These are phyloP conservation scores for Carex sylvatica DNA, from an alignment of 202 grass and related monocot species.

Conservation along the genomic window DNA sequence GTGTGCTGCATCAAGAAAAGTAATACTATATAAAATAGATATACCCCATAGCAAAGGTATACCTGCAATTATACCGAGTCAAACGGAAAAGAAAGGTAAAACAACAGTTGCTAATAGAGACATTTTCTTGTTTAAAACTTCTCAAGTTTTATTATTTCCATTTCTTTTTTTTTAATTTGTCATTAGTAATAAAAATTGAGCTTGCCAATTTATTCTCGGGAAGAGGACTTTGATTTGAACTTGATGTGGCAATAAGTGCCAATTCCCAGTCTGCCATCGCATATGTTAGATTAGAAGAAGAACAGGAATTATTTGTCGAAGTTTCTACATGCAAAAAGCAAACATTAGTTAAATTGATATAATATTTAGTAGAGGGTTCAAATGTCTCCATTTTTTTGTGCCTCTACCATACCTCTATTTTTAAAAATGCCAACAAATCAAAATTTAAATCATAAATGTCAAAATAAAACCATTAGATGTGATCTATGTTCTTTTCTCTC, in stretches of 20 bases:
- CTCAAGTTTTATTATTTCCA: not conserved
- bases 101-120: not conserved
- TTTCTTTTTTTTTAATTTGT: not conserved
- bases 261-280: constrained; percentile 32
- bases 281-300: constrained; percentile 20
- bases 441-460: no score
- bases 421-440: no score
- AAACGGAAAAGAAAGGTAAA: not conserved
- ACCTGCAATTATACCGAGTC: not conserved
- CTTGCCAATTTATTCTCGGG: constrained; percentile 36
- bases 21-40: not conserved
- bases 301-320: not conserved
- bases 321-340: constrained; percentile 10
- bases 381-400: no score
- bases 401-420: no score
- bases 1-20: not conserved
- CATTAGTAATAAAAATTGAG: not conserved
- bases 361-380: not conserved
- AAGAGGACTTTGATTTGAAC: constrained; percentile 36
- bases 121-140: not conserved
- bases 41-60: not conserved
- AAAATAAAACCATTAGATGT: no score
- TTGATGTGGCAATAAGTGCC: constrained; percentile 18
- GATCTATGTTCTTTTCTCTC: no score
- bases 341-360: constrained; percentile 3